Percentiles rank a stretch among this genome's conserved stretches.
Conservation (phyloP, 345 rosid species). For the Noccaea bulbosa region DNA sequence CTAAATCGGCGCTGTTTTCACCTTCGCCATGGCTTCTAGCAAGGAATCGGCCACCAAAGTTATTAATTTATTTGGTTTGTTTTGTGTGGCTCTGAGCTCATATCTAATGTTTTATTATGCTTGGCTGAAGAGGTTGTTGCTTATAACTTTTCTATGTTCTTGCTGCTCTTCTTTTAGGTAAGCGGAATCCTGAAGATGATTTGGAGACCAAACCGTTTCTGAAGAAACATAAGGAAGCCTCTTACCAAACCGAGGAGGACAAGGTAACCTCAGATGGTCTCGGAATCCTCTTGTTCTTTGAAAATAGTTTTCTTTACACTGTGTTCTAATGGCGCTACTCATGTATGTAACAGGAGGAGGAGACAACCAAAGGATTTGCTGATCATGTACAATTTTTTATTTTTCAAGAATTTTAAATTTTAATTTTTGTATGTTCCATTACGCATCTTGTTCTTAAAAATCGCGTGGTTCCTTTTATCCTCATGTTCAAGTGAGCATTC, state of each 20-base stretch:
- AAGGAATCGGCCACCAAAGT: neutral
- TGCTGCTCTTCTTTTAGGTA: conserved; percentile 5
- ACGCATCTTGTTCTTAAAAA: too few relatives aligned
- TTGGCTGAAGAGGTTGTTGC: neutral
- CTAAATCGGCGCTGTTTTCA: neutral
- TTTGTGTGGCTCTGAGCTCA: neutral
- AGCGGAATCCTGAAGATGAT: neutral
- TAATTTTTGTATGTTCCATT: too few relatives aligned
- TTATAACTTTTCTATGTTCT: neutral
- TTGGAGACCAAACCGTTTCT: too few relatives aligned
- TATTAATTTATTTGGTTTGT: neutral
- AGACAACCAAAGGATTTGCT: neutral
- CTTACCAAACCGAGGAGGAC: too few relatives aligned
- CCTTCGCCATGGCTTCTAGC: neutral
- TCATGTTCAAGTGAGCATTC: too few relatives aligned
- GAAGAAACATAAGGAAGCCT: too few relatives aligned
- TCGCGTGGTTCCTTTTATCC: too few relatives aligned
- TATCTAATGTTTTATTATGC: neutral
- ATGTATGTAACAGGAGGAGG: too few relatives aligned
- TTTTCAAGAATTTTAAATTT: too few relatives aligned
- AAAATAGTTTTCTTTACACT: neutral
- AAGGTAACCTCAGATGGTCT: neutral
- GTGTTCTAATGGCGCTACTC: too few relatives aligned
- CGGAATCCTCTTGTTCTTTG: neutral
- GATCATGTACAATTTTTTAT: too few relatives aligned